Evolutionary conservation across 768 basidiomycete species (phyloP).

Genomic region (Podaxis mareebaensis): DNA sequence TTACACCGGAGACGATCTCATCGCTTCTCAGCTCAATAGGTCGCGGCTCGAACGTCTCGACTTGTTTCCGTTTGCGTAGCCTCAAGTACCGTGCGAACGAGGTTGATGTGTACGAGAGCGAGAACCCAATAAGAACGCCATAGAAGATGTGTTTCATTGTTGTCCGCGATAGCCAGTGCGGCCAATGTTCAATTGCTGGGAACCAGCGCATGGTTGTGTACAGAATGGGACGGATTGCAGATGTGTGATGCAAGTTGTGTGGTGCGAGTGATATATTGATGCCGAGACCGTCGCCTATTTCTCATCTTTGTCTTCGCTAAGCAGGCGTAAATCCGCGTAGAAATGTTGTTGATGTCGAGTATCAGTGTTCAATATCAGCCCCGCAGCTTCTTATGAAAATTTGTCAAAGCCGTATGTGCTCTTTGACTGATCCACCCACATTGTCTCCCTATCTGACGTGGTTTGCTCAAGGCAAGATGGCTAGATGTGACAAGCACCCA

Average conservation of each 20-base stretch:
- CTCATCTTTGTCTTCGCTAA: background rate
- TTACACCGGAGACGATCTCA: conserved; percentile 78
- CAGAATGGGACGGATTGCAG: conserved; percentile 1
- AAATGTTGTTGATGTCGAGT: background rate
- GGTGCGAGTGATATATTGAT: background rate
- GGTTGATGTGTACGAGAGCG: conserved; percentile 71
- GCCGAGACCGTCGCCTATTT: conserved; percentile 1
- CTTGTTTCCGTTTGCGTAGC: conserved; percentile 47
- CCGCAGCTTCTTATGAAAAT: background rate
- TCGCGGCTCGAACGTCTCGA: conserved; percentile 40
- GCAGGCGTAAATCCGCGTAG: background rate
- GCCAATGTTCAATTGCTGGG: conserved; percentile 27
- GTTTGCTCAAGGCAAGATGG: background rate
- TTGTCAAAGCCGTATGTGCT: background rate
- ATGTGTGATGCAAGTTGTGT: background rate
- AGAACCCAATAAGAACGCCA: conserved; percentile 69
- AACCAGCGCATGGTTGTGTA: conserved; percentile 23
- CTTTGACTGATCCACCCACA: background rate
- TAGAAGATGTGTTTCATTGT: conserved; percentile 37
- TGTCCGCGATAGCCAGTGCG: conserved; percentile 38
- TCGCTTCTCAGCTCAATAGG: conserved; percentile 75
- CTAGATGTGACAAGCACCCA: background rate
- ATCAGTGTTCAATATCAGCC: background rate
- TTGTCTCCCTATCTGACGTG: background rate
- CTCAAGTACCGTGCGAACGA: conserved; percentile 58